These are phyloP conservation scores for Tulasnella sp. DNA, from an alignment of 768 basidiomycete species.

Conservation along the genomic window DNA sequence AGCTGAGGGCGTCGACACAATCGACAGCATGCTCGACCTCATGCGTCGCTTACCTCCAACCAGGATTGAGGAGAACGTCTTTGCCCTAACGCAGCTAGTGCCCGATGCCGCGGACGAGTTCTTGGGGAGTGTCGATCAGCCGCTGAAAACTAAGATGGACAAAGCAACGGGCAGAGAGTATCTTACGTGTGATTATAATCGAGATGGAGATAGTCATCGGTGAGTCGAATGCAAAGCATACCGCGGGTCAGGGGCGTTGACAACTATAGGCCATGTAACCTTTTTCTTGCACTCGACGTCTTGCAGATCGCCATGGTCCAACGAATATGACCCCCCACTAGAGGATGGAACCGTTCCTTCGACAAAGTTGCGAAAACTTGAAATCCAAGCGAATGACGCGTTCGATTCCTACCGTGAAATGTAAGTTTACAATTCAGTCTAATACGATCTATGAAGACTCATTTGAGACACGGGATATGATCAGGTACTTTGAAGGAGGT, in stretches of 20 bases:
- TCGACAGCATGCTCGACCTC: constrained; percentile 91
- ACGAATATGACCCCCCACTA: constrained; percentile 83
- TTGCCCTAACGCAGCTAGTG: constrained; percentile 64
- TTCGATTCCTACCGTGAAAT: constrained; percentile 97
- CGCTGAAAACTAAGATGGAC: constrained; percentile 72
- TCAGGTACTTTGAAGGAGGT: constrained; percentile 95
- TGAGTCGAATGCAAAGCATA: constrained; percentile 25
- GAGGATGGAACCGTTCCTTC: constrained; percentile 84
- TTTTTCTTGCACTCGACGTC: neutral
- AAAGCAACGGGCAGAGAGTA: constrained; percentile 75
- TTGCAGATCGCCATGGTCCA: constrained; percentile 92
- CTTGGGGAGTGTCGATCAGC: constrained; percentile 89
- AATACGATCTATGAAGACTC: neutral
- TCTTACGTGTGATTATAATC: constrained; percentile 87
- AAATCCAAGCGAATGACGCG: constrained; percentile 88
- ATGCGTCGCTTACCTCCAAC: constrained; percentile 94
- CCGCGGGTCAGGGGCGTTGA: neutral
- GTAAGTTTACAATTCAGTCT: constrained; percentile 32
- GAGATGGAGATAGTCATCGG: constrained; percentile 87
- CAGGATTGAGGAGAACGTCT: constrained; percentile 76
- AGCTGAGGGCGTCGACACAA: constrained; percentile 38
- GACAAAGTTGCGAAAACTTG: constrained; percentile 75
- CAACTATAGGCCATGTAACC: neutral
- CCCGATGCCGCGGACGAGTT: constrained; percentile 95
- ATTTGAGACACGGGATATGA: neutral